A percentile compares a stretch with the other conserved stretches of the same genome.
phyloP scores from a whole-genome alignment of 164 flowering plant species.

The Houttuynia cordata region DNA sequence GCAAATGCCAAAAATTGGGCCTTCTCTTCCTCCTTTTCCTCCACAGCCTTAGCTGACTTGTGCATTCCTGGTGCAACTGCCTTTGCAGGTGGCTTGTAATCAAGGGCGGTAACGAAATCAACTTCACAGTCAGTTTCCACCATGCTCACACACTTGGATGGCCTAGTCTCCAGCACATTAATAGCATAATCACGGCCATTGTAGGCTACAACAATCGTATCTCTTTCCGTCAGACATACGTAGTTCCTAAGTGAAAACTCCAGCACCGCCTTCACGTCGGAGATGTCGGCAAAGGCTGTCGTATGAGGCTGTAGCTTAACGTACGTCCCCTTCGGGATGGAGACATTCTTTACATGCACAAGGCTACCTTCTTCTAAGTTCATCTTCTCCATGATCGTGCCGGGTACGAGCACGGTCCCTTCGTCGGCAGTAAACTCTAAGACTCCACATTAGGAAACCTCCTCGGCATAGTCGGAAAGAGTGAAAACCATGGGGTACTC shows the following conservation, averaged over 20 bases:
- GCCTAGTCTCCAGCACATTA: constrained; percentile 79
- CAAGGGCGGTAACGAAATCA: constrained; percentile 93
- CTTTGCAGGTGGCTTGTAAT: constrained; percentile 63
- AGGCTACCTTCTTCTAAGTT: not conserved
- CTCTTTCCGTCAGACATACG: constrained; percentile 84
- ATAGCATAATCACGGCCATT: constrained; percentile 79
- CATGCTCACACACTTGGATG: constrained; percentile 68
- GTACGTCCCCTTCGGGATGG: not conserved
- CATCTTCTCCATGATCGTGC: not conserved
- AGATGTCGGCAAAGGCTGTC: not conserved
- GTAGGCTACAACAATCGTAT: constrained; percentile 85
- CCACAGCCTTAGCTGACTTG: no score
- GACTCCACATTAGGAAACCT: not conserved
- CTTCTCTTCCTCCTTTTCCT: no score
- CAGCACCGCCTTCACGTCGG: not conserved
- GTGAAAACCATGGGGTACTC: not conserved
- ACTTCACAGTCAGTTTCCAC: constrained; percentile 97
- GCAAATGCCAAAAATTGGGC: no score
- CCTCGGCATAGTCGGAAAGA: not conserved
- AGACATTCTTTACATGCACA: not conserved
- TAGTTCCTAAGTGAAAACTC: constrained; percentile 55
- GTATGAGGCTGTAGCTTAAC: not conserved
- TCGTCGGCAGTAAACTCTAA: not conserved
- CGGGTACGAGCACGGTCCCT: not conserved
- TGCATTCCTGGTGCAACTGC: no score